Conservation (phyloP, 306 rosid genomes). For the Hippophae tibetana region DNA sequence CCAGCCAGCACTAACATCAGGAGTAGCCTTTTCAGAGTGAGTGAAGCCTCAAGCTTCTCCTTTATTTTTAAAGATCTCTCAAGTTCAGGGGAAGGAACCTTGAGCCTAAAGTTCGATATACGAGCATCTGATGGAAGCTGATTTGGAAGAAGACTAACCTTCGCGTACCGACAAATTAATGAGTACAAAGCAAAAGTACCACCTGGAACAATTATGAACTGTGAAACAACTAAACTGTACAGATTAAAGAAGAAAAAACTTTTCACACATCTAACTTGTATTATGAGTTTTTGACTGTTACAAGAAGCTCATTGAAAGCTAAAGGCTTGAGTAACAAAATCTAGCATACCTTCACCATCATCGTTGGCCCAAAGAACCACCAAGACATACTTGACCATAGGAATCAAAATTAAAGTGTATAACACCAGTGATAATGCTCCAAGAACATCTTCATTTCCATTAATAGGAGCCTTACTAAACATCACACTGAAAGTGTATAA, state of each 20-base stretch:
- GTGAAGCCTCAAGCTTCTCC: constrained; percentile 80
- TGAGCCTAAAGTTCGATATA: constrained; percentile 89
- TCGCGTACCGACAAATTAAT: constrained; percentile 96
- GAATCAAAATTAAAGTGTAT: constrained; percentile 86
- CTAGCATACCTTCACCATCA: constrained; percentile 79
- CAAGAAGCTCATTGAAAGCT: neutral
- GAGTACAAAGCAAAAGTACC: constrained; percentile 98
- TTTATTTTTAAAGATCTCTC: constrained; percentile 93
- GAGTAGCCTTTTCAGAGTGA: constrained; percentile 75
- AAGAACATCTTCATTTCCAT: constrained; percentile 73
- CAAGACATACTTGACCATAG: constrained; percentile 81
- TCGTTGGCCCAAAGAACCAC: constrained; percentile 96
- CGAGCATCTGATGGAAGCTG: constrained; percentile 92
- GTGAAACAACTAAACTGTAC: neutral
- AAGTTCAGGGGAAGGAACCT: constrained; percentile 93
- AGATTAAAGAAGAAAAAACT: too few species aligned
- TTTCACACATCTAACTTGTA: too few species aligned
- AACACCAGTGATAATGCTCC: constrained; percentile 89
- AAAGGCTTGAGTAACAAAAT: neutral
- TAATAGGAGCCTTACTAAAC: constrained; percentile 87
- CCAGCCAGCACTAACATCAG: constrained; percentile 89
- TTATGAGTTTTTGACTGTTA: too few species aligned
- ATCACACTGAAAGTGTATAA: constrained; percentile 88
- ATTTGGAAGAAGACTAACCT: constrained; percentile 97
- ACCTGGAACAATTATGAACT: constrained; percentile 48